These are phyloP conservation scores for Pseudogymnoascus sp. DNA, from an alignment of 2,329 filamentous ascomycete species.

Conservation along the genomic window DNA sequence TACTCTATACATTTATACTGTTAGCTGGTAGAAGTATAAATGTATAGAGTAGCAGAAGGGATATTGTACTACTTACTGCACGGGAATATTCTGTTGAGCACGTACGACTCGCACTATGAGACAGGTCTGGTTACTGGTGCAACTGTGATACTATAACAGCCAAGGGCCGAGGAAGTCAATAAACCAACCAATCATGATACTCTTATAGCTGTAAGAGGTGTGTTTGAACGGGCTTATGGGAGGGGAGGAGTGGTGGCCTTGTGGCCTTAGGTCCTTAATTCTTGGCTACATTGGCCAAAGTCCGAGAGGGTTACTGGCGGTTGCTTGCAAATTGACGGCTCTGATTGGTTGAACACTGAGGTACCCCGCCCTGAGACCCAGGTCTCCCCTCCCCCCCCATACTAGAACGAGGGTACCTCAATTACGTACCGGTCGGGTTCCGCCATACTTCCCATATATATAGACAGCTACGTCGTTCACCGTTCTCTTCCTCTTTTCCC, in stretches of 20 bases:
- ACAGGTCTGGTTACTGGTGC: not conserved
- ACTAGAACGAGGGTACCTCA: not conserved
- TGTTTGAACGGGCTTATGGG: not conserved
- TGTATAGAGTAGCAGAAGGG: too few species aligned
- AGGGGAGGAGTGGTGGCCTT: not conserved
- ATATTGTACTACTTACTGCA: not conserved
- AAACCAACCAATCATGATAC: not conserved
- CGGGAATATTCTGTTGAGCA: not conserved
- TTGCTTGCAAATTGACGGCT: not conserved
- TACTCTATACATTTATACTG: not conserved
- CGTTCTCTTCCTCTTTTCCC: not conserved
- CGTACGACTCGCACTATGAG: not conserved
- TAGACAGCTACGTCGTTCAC: conserved; percentile 3
- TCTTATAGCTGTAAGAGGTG: not conserved
- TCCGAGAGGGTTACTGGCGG: not conserved
- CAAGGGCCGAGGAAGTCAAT: not conserved
- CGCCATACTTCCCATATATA: conserved; percentile 9
- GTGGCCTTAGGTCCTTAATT: not conserved
- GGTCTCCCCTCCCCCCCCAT: not conserved
- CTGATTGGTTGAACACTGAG: not conserved
- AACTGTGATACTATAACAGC: not conserved
- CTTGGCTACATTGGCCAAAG: not conserved
- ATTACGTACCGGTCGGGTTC: not conserved
- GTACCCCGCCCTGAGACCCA: not conserved
- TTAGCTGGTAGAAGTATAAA: too few species aligned